Percentiles rank a stretch among this genome's conserved stretches.
phyloP scores from a whole-genome alignment of 768 basidiomycete genomes.

The Termitomyces heimii region DNA sequence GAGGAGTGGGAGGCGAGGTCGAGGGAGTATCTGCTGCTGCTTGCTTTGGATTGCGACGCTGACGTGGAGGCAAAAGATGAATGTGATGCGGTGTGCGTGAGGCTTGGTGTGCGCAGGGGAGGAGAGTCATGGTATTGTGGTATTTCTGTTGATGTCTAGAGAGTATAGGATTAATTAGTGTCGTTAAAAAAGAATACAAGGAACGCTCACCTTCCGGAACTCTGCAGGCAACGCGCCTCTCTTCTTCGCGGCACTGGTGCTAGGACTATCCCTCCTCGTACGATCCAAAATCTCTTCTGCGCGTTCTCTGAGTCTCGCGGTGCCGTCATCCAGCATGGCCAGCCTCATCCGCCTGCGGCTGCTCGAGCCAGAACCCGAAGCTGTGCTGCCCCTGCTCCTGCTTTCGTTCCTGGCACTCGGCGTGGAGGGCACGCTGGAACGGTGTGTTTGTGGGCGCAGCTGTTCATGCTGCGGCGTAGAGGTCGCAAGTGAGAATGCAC shows the following conservation, averaged over 20 bases:
- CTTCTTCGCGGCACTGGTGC: slow-evolving; percentile 23
- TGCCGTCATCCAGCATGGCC: neutral
- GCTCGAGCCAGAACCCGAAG: slow-evolving; percentile 1
- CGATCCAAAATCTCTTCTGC: slow-evolving; percentile 21
- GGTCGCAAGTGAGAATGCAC: slow-evolving; percentile 4
- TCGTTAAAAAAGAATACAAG: neutral
- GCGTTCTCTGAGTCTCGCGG: slow-evolving; percentile 16
- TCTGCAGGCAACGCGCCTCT: slow-evolving; percentile 38
- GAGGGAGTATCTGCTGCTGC: slow-evolving; percentile 33
- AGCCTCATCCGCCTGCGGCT: slow-evolving; percentile 9
- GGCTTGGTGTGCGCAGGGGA: neutral
- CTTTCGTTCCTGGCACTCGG: slow-evolving; percentile 19
- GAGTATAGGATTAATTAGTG: neutral
- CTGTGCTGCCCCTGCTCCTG: neutral
- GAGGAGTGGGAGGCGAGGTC: slow-evolving; percentile 19
- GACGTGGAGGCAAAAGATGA: slow-evolving; percentile 5
- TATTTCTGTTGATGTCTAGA: neutral
- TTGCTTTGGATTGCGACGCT: neutral
- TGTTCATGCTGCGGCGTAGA: neutral
- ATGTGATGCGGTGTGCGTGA: slow-evolving; percentile 4
- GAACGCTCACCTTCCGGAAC: slow-evolving; percentile 23
- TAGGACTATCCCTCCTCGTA: slow-evolving; percentile 32
- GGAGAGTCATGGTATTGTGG: neutral
- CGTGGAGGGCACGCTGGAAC: slow-evolving; percentile 40
- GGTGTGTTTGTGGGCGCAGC: slow-evolving; percentile 14